phyloP scores from a whole-genome alignment of 2,329 filamentous ascomycete species.

The Clonostachys rosea region DNA sequence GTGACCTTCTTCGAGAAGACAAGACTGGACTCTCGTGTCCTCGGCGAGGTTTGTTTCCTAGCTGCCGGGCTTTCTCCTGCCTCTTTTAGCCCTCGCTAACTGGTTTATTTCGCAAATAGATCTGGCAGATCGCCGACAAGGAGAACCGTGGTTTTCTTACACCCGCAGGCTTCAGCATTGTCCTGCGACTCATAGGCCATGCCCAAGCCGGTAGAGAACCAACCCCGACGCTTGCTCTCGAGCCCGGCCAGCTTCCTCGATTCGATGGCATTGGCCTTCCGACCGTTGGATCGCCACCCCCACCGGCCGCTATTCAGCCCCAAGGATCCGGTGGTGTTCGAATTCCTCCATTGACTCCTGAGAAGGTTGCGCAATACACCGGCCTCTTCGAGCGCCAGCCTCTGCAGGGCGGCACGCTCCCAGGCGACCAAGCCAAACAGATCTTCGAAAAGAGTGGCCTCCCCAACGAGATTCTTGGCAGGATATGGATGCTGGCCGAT shows the following conservation, averaged over 20 bases:
- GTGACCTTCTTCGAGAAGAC: constrained; percentile 99
- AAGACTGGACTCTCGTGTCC: constrained; percentile 74
- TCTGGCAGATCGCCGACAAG: constrained; percentile 98
- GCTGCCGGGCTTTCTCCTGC: constrained; percentile 3
- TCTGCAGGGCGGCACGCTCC: constrained; percentile 66
- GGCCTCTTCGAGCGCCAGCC: constrained; percentile 88
- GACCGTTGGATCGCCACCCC: constrained; percentile 23
- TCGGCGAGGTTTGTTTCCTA: constrained; percentile 69
- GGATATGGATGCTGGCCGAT: constrained; percentile 94
- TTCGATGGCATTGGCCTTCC: constrained; percentile 69
- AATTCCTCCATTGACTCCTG: constrained; percentile 81
- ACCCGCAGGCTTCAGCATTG: constrained; percentile 87
- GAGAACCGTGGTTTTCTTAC: constrained; percentile 95
- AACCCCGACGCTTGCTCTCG: constrained; percentile 74
- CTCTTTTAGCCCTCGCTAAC: background rate
- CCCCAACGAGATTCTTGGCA: constrained; percentile 85
- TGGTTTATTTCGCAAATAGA: constrained; percentile 48
- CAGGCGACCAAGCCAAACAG: constrained; percentile 81
- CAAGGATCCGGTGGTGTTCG: constrained; percentile 69
- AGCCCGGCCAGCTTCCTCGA: constrained; percentile 82
- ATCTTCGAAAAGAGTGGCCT: constrained; percentile 94
- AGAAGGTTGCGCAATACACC: constrained; percentile 86
- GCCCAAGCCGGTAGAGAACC: constrained; percentile 85
- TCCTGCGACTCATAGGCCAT: constrained; percentile 90
- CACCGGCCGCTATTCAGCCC: constrained; percentile 45